Base-by-base conservation (phyloP, 2,329 filamentous ascomycete genomes). In the Decorospora gaudefroyi region DNA sequence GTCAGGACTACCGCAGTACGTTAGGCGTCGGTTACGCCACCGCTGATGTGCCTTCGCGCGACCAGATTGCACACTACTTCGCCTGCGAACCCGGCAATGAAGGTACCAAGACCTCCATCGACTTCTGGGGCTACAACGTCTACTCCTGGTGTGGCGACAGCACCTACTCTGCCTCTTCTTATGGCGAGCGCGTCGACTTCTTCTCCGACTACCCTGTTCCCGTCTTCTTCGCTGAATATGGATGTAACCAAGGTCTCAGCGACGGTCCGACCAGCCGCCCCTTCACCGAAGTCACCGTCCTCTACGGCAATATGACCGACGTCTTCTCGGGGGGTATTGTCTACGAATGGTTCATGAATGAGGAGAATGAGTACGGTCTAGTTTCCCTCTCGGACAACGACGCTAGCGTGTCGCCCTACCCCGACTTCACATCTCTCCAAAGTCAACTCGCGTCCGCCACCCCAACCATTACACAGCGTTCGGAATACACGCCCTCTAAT, bases 61-160 rank as follows among this genome's bases (percentile, higher is more conserved):
- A 79, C 51, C 77, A 90, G 59, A 83, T 97, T 65, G 88, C 90
- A 49, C 76, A 90, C 67, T 99, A 96, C 81, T 96, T 99, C 76
- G 91, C 95, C 78, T 99, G 93, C 71, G 88, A 91, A 51, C 69
- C 77, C 7, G 55, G 54, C 10, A 55, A 64, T 29, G 18, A 46
- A 2, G 64, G 64, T 8, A 69, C 68, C 39, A 75, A 77, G 6
- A 74, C 75, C 62, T 72, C 86, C 47, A 95, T 97, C 56, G 93
- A 99, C 74, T 96, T 93, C 79, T 97, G 91, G 88, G 93, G 93
- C 45, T 97, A 97, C 85, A 99, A 99, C 78, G 95, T 97, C 74
- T 99, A 97, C 81, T 95, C 91, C 30, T 99, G 93, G 93, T 99
- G 93, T 70, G 93, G 92, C 56, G 72, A 90, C 61, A 95, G 88